A percentile compares a stretch with the other conserved stretches of the same genome.
Evolutionary conservation across 768 basidiomycete species (phyloP).

Genomic region (Xerocomellus amylosporus): DNA sequence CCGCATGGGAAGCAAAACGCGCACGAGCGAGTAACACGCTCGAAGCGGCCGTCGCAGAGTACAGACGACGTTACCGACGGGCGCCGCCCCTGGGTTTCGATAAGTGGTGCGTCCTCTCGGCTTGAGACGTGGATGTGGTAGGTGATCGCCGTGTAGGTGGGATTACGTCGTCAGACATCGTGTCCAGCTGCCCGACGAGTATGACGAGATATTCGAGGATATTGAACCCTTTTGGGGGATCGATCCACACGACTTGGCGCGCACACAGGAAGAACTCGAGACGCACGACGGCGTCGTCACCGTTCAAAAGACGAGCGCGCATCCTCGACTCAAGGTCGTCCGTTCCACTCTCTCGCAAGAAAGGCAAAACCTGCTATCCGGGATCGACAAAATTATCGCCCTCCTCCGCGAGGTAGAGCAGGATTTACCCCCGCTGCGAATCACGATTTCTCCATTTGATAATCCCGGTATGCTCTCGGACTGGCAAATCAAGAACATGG

Average conservation of each 20-base stretch:
- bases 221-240: conserved; percentile 39
- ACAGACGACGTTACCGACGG: conserved; percentile 34
- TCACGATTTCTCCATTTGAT: conserved; percentile 31
- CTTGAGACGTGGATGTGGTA: neutral
- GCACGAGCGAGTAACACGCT: conserved; percentile 37
- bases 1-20: conserved; percentile 36
- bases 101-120: conserved; percentile 32
- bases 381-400: conserved; percentile 15
- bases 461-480: conserved; percentile 28
- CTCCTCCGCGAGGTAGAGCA: conserved; percentile 29
- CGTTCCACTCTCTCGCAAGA: conserved; percentile 10
- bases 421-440: conserved; percentile 32
- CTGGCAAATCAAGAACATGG: conserved; percentile 23
- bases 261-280: conserved; percentile 24
- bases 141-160: conserved; percentile 34
- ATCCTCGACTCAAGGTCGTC: conserved; percentile 13
- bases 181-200: conserved; percentile 45
- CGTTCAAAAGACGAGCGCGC: conserved; percentile 19
- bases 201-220: conserved; percentile 43
- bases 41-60: conserved; percentile 38
- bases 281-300: conserved; percentile 10
- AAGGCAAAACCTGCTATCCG: neutral
- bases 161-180: conserved; percentile 38
- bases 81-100: conserved; percentile 43
- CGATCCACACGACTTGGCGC: conserved; percentile 26